Evolutionary conservation across 225 moss, liverwort and hornwort genomes (phyloP).

Genomic region (Asterella californica): DNA sequence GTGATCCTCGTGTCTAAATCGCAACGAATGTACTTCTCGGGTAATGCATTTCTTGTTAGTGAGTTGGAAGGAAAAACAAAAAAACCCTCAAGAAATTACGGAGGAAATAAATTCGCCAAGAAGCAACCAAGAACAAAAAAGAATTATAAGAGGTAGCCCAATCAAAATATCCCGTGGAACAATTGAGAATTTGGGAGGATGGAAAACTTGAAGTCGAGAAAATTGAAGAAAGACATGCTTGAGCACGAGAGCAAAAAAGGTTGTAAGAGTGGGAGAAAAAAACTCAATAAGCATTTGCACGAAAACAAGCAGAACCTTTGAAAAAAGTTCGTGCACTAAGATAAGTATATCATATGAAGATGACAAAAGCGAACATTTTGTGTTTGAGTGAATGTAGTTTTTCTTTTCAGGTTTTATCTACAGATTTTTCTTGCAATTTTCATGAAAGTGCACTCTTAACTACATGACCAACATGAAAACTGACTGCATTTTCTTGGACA

Average conservation of each 20-base stretch:
- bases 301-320: conserved; percentile 34
- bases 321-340: conserved; percentile 24
- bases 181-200: conserved; percentile 37
- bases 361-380: neutral
- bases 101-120: conserved; percentile 58
- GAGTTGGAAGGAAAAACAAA: conserved; percentile 77
- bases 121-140: conserved; percentile 50
- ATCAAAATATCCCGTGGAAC: conserved; percentile 31
- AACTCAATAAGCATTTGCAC: conserved; percentile 54
- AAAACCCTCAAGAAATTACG: conserved; percentile 64
- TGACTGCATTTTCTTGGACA: neutral
- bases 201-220: conserved; percentile 52
- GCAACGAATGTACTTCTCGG: too few species aligned
- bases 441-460: neutral
- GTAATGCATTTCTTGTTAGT: conserved; percentile 2
- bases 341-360: neutral
- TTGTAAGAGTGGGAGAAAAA: conserved; percentile 75
- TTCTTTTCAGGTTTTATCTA: neutral
- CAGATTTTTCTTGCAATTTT: neutral
- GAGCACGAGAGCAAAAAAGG: conserved; percentile 72
- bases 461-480: neutral
- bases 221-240: conserved; percentile 40
- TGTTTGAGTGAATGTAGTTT: neutral
- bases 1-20: too few species aligned
- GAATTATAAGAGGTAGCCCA: conserved; percentile 26